Evolutionary conservation across 1,284 basidiomycete genomes (phyloP).

Genomic region (Prillingera fragicola): DNA sequence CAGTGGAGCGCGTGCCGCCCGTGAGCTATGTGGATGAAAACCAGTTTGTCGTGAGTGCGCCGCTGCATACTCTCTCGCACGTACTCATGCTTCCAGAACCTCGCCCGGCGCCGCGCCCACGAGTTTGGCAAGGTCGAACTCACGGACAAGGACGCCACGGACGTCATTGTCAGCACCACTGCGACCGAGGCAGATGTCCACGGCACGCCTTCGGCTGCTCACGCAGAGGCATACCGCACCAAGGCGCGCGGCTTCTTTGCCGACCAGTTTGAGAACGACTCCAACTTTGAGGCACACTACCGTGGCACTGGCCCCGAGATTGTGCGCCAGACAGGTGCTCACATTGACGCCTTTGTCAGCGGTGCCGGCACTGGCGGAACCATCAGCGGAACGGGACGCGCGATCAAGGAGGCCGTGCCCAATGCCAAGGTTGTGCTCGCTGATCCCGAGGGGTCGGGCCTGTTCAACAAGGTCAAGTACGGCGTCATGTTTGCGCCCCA

Average conservation of each 20-base stretch:
- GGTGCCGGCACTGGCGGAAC: conserved; percentile 97
- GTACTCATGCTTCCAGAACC: conserved; percentile 66
- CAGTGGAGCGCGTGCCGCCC: conserved; percentile 76
- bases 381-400: conserved; percentile 76
- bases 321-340: conserved; percentile 82
- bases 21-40: conserved; percentile 88
- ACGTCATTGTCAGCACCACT: conserved; percentile 55
- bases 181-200: conserved; percentile 50
- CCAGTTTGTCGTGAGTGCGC: conserved; percentile 59
- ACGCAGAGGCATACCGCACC: conserved; percentile 18
- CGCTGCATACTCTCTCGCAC: not conserved
- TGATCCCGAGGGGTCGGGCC: conserved; percentile 85
- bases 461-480: conserved; percentile 89
- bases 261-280: conserved; percentile 91
- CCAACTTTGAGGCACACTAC: conserved; percentile 86
- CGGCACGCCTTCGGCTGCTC: not conserved
- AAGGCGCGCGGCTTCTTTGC: conserved; percentile 60
- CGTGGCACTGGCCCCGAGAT: conserved; percentile 91
- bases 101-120: conserved; percentile 68
- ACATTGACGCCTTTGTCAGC: conserved; percentile 80
- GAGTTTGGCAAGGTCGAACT: conserved; percentile 59
- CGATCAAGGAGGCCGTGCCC: conserved; percentile 54
- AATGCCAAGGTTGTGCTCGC: conserved; percentile 69
- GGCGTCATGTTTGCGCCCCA: conserved; percentile 91
- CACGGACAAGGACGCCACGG: conserved; percentile 21